Evolutionary conservation across 2,329 filamentous ascomycete species (phyloP).

Genomic region (Colletotrichum tamarilloi): DNA sequence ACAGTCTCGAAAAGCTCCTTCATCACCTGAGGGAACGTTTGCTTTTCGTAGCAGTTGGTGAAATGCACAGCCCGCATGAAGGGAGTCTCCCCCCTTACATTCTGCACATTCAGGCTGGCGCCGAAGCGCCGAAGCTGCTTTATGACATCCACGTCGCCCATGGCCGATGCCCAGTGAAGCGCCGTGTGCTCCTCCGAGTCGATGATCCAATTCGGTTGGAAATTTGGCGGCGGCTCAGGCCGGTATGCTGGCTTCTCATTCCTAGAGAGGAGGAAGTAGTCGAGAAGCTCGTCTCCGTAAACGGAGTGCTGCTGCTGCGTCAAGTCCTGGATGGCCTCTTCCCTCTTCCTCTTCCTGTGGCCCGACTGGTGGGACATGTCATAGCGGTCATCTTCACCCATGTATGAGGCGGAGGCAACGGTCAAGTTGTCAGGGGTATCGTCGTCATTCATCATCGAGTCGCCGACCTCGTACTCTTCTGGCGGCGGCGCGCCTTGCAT

Average conservation of each 20-base stretch:
- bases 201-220: conserved; percentile 91
- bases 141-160: conserved; percentile 95
- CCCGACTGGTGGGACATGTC: conserved; percentile 74
- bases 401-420: conserved; percentile 84
- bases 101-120: conserved; percentile 78
- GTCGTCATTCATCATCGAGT: conserved; percentile 74
- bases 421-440: conserved; percentile 87
- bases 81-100: conserved; percentile 84
- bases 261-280: conserved; percentile 93
- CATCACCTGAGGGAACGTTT: conserved; percentile 87
- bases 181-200: conserved; percentile 94
- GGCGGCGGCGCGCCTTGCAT: conserved; percentile 43
- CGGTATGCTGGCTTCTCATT: conserved; percentile 78
- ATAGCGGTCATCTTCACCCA: conserved; percentile 84
- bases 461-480: conserved; percentile 75
- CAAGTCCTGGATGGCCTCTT: conserved; percentile 69
- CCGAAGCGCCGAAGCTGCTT: conserved; percentile 86
- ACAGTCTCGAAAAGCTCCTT: conserved; percentile 87
- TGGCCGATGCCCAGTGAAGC: conserved; percentile 96
- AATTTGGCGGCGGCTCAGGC: conserved; percentile 85
- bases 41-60: conserved; percentile 96
- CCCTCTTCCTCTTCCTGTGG: conserved; percentile 81
- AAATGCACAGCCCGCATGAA: conserved; percentile 96
- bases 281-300: conserved; percentile 92
- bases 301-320: conserved; percentile 87